Base-by-base conservation (phyloP, 192 early-diverging fungal genomes). In the Entomortierella lignicola region DNA sequence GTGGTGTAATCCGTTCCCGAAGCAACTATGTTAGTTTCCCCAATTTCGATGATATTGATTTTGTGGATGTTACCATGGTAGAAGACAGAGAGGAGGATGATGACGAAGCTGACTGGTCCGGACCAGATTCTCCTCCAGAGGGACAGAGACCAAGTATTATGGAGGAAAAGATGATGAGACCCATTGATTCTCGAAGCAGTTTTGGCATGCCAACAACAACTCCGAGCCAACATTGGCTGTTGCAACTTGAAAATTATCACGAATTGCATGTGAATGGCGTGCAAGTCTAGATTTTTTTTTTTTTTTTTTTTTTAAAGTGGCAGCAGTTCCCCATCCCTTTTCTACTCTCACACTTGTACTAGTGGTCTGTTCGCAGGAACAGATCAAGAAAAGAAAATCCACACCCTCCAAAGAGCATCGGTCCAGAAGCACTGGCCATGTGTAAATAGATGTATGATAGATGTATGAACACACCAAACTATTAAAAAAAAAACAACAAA, bases 1-100 rank as follows among this genome's bases (percentile, higher is more conserved):
- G 57, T 20, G 52, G 65, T 37, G 74, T 77, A 41, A 42, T 64
- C 47, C 66, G 72, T 20, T 75, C 72, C 29, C 47, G 74, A 27
- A 77, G 74, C 48, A 69, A 77, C 66, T 77, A 77, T 63, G 66
- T 77, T 54, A 77, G 74, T 39, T 77, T 77, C 50, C 74, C 74
- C 23, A 77, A 69, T 41, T 77, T 77, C 58, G 74, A 77, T 18
- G 74, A 77, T 23, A 47, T 77, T 52, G 74, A 77, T 50, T 77
- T 77, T 69, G 66, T 77, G n/a, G 74, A 77, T 42, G 66, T 77
- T 25, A 48, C 66, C 8, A 77, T 77, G 74, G 74, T 77, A 5
- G 74, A 77, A 8, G 74, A 77, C 17, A 66, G 55, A 2, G 65
- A 77, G 26, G 74, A 67, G n/a, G 73, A 68, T 27, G 73, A 77